Base-by-base conservation (phyloP, 1,139 yeast genomes). In the Yamadazyma friedrichii region DNA sequence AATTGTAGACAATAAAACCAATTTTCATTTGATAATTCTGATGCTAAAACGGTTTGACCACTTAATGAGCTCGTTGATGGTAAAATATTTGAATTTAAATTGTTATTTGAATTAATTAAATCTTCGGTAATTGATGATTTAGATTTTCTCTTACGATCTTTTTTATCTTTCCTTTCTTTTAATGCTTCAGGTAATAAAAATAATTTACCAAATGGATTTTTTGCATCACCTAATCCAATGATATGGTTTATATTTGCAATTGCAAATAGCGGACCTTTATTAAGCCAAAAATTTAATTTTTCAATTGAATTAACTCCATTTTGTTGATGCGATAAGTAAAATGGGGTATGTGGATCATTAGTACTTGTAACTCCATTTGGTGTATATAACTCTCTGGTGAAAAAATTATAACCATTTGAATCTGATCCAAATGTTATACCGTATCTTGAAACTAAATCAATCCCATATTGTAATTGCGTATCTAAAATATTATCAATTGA, bases 161-260 rank as follows among this genome's bases (percentile, higher is more conserved):
- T 84, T 46, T 83, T 80, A 45, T 82, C 89, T 48, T 76, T 82
- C 36, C 89, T 66, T 53, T 83, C 89, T 46, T 78, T 82, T 44
- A 85, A 63, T 9, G 84, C 86, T 53, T 82, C 85, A 0, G 89
- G 85, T 24, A 85, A 64, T 43, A 77, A 80, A 59, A 85, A 85
- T 15, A 85, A 57, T 52, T 81, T 78, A 3, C 91, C 88, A 62
- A 85, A 84, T 15, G 93, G 89, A 54, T 83, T 84, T 38, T 73
- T 70, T 3, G 86, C 73, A 54, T 83, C 85, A 26, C 94, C 94
- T 61, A 84, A 82, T 1, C 94, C 94, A 38, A 83, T 76, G 37
- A 84, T 58, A 61, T 84, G 91, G 53, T 82, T 75, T 42, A 85
- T 80, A 53, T 85, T 86, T 22, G 88, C 82, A 42, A 84, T 70